Evolutionary conservation across 345 rosid genomes (phyloP), one percentile per base, ranked within the genome.

Genomic region (Brassica incana): DNA sequence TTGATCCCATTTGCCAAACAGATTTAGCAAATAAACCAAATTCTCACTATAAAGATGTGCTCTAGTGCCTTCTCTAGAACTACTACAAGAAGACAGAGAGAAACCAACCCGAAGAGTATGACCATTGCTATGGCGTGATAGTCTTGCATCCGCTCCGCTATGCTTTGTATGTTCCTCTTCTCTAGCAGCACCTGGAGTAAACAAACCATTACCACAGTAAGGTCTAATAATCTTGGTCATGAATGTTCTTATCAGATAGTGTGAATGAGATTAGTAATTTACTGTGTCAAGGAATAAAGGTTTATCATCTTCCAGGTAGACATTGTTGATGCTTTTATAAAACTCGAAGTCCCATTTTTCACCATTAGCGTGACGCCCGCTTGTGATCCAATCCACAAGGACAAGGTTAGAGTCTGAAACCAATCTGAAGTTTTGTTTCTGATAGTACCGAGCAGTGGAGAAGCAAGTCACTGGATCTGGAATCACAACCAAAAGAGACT

Each of bases 391-490:
- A 82, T 95, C 97, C 12, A 95, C 96, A 76, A 93, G 71, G 32
- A 93, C 88, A 68, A 95, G 85, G 79, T 78, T 93, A 5, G 98
- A 90, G 78, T 89, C 91, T 1, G 89, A 78, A 76, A 66, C 74
- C 72, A 91, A 83, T 80, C 85, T 87, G 75, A 95, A 95, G 29
- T 86, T 80, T 84, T 95, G 97, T 79, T 95, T 90, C 85, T 95
- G 98, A 76, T 78, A 88, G 83, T 91, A 95, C 71, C 94, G 90
- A 2, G 97, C 92, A 1, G 91, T 88, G 70, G 97, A 89, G 86
- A 93, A 93, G 75, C 98, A 95, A 6, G 99, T 93, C 66, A 95
- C 96, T 15, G 96, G 97, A 84, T 93, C 96, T 48, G 98, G 99
- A 80, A 93, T 84, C 77, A 91, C 85, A 43, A 84, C 97, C 67